Evolutionary conservation across 1,284 basidiomycete genomes (phyloP), one percentile per base, ranked within the genome.

Genomic region (Austroboletus novae-zelandiae): DNA sequence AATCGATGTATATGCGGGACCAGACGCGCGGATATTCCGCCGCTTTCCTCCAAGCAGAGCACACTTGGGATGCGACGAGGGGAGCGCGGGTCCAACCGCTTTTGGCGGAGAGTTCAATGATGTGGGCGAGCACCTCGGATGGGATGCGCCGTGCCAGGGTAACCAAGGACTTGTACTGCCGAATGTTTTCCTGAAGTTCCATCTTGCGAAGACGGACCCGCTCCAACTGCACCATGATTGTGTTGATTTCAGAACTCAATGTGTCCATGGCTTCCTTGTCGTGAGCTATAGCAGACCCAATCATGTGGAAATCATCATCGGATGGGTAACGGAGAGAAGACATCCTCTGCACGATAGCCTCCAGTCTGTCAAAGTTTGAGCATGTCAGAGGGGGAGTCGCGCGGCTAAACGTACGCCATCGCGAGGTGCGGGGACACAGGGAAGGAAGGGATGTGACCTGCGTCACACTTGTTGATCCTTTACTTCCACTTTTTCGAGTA

Each of bases 141-240:
- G 80, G 80, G 45, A 83, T 69, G 20, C 76, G 76, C 14, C 75
- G 74, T 13, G 81, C 83, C 36, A 83, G 72, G 2, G 80, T 81
- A 45, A 79, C 74, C 35, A 77, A 63, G 30, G 80, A 78, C 54
- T 70, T 74, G 57, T 67, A 75, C 35, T 70, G 68, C 30, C 67
- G 68, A 47, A 83, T 77, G 27, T 69, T 64, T 18, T 69, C 64
- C 41, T 70, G 58, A 51, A 78, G 68, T 53, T 74, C 68, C 47
- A 62, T 56, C 55, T 72, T 75, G 59, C 73, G 71, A 52, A 73
- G 68, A 51, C 76, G 72, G 25, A 83, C 68, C 37, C 65, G 67
- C 44, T 73, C 71, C 40, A 81, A 64, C 14, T 73, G 65, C 32
- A 60, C 61, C 51, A 72, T 59, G 18, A 80, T 67, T 11, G 42